Evolutionary conservation across 306 rosid species (phyloP), one percentile per base, ranked within the genome.

Genomic region (Ormosia emarginata): DNA sequence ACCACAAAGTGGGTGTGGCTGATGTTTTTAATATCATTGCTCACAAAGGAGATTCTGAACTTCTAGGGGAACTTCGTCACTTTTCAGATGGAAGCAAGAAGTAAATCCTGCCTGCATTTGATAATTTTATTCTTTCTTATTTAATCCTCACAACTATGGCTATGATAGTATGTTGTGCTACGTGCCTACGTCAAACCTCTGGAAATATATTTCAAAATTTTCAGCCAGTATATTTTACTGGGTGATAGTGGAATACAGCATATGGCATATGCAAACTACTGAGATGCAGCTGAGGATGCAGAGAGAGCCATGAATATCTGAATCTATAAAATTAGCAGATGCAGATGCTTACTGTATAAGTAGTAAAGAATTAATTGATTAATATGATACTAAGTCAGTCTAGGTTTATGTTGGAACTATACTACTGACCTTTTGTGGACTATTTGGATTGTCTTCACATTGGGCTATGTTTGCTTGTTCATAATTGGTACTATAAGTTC

Each of bases 41-140:
- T 63, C 72, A 40, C 74, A 82, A 71, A 85, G 84, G 75, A 37
- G 97, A 94, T 70, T 81, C 86, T 32, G 91, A 90, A 79, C 87
- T 94, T 79, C 85, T 94, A 34, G 90, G 82, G 53, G 93, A 86
- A 79, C 93, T 94, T 74, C 93, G 80, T 53, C 85, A 77, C 73
- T 92, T 94, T 86, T 85, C 85, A 18, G 47, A 84, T 64, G 67
- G 81, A 83, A 83, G 84, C 55, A 85, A 84, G 87, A 85, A 69
- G 98, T 94, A 92, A 66, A 81, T 79, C 68, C 47, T 66, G 71
- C 52, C 49, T 62, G 66, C 68, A 62, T 52, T 65, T 78, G 52
- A 73, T 56, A n/a, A 43, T 63, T 67, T 56, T 33, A 8, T 67
- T 49, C 72, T 41, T 65, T 50, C 66, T 76, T 77, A 30, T 34